Evolutionary conservation across 129 eudicot species (phyloP).

Genomic region (sunflower (Helianthus annuus)): HanXRQr2.0-SUNRISE NC_035443.2:149681145-149681644

Average conservation of each 20-base stretch:
- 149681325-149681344: too few species aligned
- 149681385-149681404: too few species aligned
- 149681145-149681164: not conserved
- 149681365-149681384: too few species aligned
- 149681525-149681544: constrained; percentile 37
- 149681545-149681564: constrained; percentile 36
- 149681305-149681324: constrained; percentile 22
- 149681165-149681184: constrained; percentile 14
- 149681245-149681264: constrained; percentile 6
- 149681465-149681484: not conserved
- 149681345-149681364: too few species aligned
- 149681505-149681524: constrained; percentile 45
- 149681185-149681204: not conserved
- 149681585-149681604: constrained; percentile 19
- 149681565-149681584: constrained; percentile 41
- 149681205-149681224: constrained; percentile 20
- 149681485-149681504: constrained; percentile 44
- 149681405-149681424: too few species aligned
- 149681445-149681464: too few species aligned
- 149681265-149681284: constrained; percentile 16
- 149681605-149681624: constrained; percentile 52
- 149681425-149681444: too few species aligned
- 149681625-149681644: constrained; percentile 54
- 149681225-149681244: constrained; percentile 22
- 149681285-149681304: constrained; percentile 22